Conservation (phyloP, 2,329 filamentous ascomycete genomes). For the Hypocreales sp. region DNA sequence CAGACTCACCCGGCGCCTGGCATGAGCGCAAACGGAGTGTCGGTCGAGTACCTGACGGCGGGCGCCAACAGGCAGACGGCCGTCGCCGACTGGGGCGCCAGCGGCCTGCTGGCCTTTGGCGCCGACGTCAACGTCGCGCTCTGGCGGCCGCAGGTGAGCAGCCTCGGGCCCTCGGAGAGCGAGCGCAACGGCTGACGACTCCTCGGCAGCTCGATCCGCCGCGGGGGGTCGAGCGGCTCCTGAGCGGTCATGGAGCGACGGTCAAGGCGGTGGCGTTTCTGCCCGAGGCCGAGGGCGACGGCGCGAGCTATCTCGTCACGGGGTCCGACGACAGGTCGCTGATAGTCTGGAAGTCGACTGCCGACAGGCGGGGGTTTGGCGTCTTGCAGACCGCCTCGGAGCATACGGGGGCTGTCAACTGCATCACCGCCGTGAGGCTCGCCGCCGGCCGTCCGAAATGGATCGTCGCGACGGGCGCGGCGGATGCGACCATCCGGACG, state of each 20-base stretch:
- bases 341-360: conserved; percentile 47
- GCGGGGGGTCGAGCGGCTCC: conserved; percentile 47
- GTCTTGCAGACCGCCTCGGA: conserved; percentile 38
- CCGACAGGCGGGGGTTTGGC: conserved; percentile 13
- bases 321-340: conserved; percentile 71
- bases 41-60: conserved; percentile 46
- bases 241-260: conserved; percentile 61
- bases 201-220: conserved; percentile 17
- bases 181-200: too few species aligned
- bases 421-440: conserved; percentile 30
- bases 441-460: conserved; percentile 14
- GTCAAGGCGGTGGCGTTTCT: conserved; percentile 80
- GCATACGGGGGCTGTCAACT: conserved; percentile 66
- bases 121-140: conserved; percentile 78
- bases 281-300: conserved; percentile 27
- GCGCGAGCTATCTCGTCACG: conserved; percentile 48
- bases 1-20: conserved; percentile 14
- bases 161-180: too few species aligned
- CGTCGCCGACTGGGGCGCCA: conserved; percentile 73
- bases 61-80: conserved; percentile 85
- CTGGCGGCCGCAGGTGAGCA: conserved; percentile 64
- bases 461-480: conserved; percentile 62
- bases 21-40: conserved; percentile 16
- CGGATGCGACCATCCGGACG: conserved; percentile 56
- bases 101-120: conserved; percentile 70